These are phyloP conservation scores for Macrophomina tecta DNA, from an alignment of 2,329 filamentous ascomycete genomes.

Conservation along the genomic window DNA sequence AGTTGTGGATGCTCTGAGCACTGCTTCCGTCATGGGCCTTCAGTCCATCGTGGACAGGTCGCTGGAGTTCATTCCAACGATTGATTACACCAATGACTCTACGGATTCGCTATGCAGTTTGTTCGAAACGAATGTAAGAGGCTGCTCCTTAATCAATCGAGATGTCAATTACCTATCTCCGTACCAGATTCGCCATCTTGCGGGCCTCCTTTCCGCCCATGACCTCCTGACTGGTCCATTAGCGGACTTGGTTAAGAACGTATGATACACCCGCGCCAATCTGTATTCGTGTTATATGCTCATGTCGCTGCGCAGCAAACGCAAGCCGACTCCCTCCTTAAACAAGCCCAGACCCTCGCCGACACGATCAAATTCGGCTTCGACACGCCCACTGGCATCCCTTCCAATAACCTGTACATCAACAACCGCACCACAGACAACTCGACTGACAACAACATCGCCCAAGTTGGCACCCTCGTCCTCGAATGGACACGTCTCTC, in stretches of 20 bases:
- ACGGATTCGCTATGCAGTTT: constrained; percentile 69
- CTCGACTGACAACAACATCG: constrained; percentile 69
- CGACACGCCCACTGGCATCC: constrained; percentile 75
- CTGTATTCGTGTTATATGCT: not conserved
- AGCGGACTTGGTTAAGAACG: constrained; percentile 50
- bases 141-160: no score
- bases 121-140: constrained; percentile 73
- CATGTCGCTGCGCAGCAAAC: constrained; percentile 49
- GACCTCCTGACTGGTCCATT: constrained; percentile 75
- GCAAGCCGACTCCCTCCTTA: constrained; percentile 68
- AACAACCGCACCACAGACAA: constrained; percentile 57
- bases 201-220: constrained; percentile 76
- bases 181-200: constrained; percentile 78
- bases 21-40: constrained; percentile 78
- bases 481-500: constrained; percentile 84
- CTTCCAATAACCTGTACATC: constrained; percentile 71
- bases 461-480: constrained; percentile 77
- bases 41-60: constrained; percentile 73
- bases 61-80: constrained; percentile 70
- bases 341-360: constrained; percentile 71
- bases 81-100: constrained; percentile 67
- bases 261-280: not conserved
- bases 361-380: constrained; percentile 80
- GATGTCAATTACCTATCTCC: not conserved
- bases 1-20: constrained; percentile 79